Conservation (phyloP, 228 moss, liverwort and hornwort species). For the Sphagnum fallax region DNA sequence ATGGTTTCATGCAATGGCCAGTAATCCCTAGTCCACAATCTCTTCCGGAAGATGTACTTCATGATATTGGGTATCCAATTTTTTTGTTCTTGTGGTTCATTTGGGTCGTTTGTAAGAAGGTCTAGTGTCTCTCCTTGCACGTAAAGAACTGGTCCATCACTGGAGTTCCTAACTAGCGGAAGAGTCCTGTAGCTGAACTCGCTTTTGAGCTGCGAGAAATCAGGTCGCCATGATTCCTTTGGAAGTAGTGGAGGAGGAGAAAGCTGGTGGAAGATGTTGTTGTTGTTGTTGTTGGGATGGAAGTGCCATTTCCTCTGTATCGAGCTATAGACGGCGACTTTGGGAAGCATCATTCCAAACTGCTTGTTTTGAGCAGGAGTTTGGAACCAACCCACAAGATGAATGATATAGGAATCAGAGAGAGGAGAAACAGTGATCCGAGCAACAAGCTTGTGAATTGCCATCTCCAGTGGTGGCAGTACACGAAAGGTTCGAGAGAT, state of each 20-base stretch:
- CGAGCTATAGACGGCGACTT: constrained; percentile 29
- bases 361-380: not conserved
- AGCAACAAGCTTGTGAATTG: constrained; percentile 19
- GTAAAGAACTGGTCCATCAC: constrained; percentile 19
- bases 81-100: constrained; percentile 7
- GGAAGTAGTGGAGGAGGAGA: too few relatives aligned
- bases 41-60: constrained; percentile 13
- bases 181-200: constrained; percentile 8
- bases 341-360: not conserved
- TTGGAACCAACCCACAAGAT: constrained; percentile 36
- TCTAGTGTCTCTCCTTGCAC: constrained; percentile 15
- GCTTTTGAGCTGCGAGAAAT: constrained; percentile 12
- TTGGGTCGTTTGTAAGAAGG: not conserved
- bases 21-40: constrained; percentile 29
- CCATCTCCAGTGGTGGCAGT: constrained; percentile 23
- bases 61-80: constrained; percentile 16
- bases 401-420: constrained; percentile 23
- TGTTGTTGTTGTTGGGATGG: constrained; percentile 10
- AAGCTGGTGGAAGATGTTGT: too few relatives aligned
- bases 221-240: constrained; percentile 14
- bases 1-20: constrained; percentile 43
- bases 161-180: constrained; percentile 9
- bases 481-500: constrained; percentile 19
- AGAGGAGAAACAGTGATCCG: constrained; percentile 5
- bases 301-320: constrained; percentile 29